Evolutionary conservation across 139 green algal genomes (phyloP).

Genomic region (Gonium pectorale): DNA sequence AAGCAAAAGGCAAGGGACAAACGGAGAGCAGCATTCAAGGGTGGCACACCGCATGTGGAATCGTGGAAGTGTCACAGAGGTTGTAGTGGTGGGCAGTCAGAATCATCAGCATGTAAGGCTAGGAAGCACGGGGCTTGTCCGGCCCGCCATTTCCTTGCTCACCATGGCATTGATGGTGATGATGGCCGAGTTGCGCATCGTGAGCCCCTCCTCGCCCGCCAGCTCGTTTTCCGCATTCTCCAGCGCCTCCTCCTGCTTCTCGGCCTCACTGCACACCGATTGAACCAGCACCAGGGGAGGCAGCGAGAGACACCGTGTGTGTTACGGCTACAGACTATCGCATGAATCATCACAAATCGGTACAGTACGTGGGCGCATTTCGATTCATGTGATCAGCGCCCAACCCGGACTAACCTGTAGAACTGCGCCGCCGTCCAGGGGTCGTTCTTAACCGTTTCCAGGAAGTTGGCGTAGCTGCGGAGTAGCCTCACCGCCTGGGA

Average conservation of each 20-base stretch:
- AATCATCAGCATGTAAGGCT: no score
- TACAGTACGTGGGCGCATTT: no score
- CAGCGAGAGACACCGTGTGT: no score
- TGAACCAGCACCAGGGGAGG: neutral
- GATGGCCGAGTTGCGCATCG: slow-evolving; percentile 30
- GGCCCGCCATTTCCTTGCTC: no score
- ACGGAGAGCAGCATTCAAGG: no score
- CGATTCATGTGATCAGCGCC: no score
- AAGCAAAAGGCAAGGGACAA: neutral
- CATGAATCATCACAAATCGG: no score
- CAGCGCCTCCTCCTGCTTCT: slow-evolving; percentile 51
- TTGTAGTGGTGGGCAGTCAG: no score
- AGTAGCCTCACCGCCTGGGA: slow-evolving; percentile 48
- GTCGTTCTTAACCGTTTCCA: slow-evolving; percentile 60
- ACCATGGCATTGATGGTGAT: slow-evolving; percentile 48
- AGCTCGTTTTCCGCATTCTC: slow-evolving; percentile 38
- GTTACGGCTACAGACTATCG: no score
- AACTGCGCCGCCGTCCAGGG: slow-evolving; percentile 56
- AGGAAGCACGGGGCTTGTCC: no score
- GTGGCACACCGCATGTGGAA: no score
- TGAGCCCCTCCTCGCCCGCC: slow-evolving; percentile 21
- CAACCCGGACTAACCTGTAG: slow-evolving; percentile 42
- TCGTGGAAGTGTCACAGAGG: no score
- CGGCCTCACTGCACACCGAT: slow-evolving; percentile 44
- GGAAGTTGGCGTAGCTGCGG: slow-evolving; percentile 50